Evolutionary conservation across 306 rosid species (phyloP).

Genomic region (Castanopsis chinensis): DNA sequence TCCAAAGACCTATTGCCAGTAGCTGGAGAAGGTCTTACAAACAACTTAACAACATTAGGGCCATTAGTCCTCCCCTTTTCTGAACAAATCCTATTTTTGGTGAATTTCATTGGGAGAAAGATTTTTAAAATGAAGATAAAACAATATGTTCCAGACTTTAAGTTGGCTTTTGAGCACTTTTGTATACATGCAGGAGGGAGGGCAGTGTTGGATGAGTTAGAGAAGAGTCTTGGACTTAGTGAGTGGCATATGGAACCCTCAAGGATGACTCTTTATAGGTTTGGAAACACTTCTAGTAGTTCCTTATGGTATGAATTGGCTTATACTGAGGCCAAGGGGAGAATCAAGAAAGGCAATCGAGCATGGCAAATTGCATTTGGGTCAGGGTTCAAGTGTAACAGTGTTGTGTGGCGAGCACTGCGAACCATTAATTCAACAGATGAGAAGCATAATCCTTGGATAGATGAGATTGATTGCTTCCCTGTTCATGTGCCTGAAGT

Average conservation of each 20-base stretch:
- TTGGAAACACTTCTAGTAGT: conserved; percentile 1
- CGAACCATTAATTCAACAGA: not conserved
- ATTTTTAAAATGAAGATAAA: not conserved
- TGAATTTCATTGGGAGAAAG: not conserved
- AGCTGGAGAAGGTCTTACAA: not conserved
- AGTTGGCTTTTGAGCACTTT: conserved; percentile 1
- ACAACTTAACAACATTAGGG: not conserved
- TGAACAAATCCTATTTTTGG: not conserved
- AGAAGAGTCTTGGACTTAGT: not conserved
- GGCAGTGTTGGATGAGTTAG: not conserved
- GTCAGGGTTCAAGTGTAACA: conserved; percentile 4
- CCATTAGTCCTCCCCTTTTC: not conserved
- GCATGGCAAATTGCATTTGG: conserved; percentile 5
- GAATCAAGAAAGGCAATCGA: conserved; percentile 4
- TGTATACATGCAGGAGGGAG: conserved; percentile 2
- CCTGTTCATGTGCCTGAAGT: not conserved
- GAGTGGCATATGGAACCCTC: not conserved
- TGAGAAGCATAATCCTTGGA: not conserved
- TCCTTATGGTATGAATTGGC: conserved; percentile 1
- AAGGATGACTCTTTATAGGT: not conserved
- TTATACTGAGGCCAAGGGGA: not conserved
- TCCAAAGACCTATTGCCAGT: not conserved
- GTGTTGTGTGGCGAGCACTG: conserved; percentile 3
- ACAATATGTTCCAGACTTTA: conserved; percentile 1
- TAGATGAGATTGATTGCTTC: not conserved